phyloP scores from a whole-genome alignment of 2,329 filamentous ascomycete genomes.

The Macrophomina tecta region DNA sequence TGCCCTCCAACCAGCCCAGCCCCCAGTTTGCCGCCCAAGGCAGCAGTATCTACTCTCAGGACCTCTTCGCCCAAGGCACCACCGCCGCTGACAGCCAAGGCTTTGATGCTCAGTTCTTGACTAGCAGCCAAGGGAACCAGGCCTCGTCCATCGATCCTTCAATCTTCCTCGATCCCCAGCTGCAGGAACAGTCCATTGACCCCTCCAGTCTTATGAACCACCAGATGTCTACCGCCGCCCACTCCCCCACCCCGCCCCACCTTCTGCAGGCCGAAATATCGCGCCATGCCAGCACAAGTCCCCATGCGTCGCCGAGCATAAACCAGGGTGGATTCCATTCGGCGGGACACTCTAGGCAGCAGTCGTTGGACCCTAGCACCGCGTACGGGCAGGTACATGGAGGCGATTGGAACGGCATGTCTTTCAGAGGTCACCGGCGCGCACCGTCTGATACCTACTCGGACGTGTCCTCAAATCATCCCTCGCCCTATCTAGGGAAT shows the following conservation, averaged over 20 bases:
- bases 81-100: conserved; percentile 33
- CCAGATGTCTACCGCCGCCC: conserved; percentile 58
- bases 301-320: conserved; percentile 59
- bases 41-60: conserved; percentile 41
- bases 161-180: conserved; percentile 59
- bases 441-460: conserved; percentile 85
- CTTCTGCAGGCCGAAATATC: conserved; percentile 60
- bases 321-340: conserved; percentile 59
- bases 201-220: conserved; percentile 55
- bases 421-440: conserved; percentile 82
- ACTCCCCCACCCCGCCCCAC: conserved; percentile 62
- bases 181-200: conserved; percentile 53
- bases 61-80: conserved; percentile 41
- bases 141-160: conserved; percentile 66
- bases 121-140: conserved; percentile 57
- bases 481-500: conserved; percentile 80
- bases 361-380: conserved; percentile 67
- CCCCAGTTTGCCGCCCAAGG: conserved; percentile 47
- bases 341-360: conserved; percentile 63
- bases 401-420: conserved; percentile 65
- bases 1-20: conserved; percentile 62
- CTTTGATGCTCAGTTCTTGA: conserved; percentile 58
- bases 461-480: conserved; percentile 79
- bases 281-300: conserved; percentile 60
- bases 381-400: conserved; percentile 62